Base-by-base conservation (phyloP, 2,329 filamentous ascomycete species). In the Capronia epimyces region DNA sequence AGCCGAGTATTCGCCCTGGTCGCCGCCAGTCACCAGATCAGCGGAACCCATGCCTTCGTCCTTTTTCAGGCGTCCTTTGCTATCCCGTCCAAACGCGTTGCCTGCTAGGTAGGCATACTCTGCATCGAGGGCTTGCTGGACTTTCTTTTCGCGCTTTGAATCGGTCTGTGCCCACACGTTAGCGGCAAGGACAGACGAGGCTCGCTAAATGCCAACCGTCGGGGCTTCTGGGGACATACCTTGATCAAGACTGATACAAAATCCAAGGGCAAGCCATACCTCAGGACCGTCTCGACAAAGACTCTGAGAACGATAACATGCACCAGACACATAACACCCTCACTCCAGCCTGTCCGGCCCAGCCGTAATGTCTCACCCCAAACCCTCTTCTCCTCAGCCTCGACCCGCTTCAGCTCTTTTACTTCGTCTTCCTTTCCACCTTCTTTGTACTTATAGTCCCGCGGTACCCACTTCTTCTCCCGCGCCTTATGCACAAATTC, bases 221-320 rank as follows among this genome's bases (percentile, higher is more conserved):
- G 15, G 3, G 16, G 2, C 20, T 25, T 24, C 10, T 34, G 22
- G 20, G 15, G 51, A 65, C 81, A 61, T 78, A 95, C 90, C 83
- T 88, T 84, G 56, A 97, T 75, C 60, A 96, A 72, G 13, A 84
- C 88, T 61, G 85, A 87, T 43, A 95, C 84, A 69, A 91, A 98
- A 62, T 94, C 87, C 58, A 96, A 72, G 42, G 93, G 93, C 62
- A 98, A 70, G 22, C 93, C 93, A 65, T 98, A 98, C 59, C 93
- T 82, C 65, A 98, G 75, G n/a, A 98, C 93, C 3, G 90, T 95
- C 77, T 98, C 93, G 16, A 98, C 93, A 69, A 97, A 98, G 16
- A 97, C 90, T 47, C 93, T 78, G 63, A 98, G 72, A 5, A 90
- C 87, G 64, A 97, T 76, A 22, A 95, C 86, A 66, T 98, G 93